Evolutionary conservation across 257 asterid species (phyloP).

Genomic region (Phtheirospermum japonicum): DNA sequence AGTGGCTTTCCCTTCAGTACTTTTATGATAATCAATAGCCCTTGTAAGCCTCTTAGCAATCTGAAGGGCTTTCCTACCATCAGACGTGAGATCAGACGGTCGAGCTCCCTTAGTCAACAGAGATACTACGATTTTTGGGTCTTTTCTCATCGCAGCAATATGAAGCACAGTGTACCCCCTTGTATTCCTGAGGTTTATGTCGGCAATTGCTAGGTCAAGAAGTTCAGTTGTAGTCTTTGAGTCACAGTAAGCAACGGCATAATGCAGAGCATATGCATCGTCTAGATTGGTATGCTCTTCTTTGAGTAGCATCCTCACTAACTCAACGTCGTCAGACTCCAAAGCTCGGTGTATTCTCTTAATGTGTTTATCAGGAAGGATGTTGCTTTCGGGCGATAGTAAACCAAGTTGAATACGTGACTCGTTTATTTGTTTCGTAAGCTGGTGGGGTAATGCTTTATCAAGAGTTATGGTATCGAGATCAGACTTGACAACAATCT

Average conservation of each 20-base stretch:
- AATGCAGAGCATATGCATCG: slow-evolving; percentile 84
- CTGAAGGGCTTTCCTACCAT: slow-evolving; percentile 93
- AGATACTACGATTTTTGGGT: slow-evolving; percentile 85
- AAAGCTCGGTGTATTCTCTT: slow-evolving; percentile 89
- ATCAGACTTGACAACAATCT: slow-evolving; percentile 80
- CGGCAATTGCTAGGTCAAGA: slow-evolving; percentile 87
- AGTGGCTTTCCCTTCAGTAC: slow-evolving; percentile 69
- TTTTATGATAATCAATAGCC: slow-evolving; percentile 57
- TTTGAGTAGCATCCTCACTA: slow-evolving; percentile 81
- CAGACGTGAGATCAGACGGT: slow-evolving; percentile 85
- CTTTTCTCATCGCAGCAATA: slow-evolving; percentile 95
- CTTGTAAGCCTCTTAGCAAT: slow-evolving; percentile 85
- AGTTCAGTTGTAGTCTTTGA: slow-evolving; percentile 90
- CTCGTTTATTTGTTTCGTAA: slow-evolving; percentile 57
- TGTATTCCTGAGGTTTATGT: slow-evolving; percentile 68
- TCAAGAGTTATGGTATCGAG: slow-evolving; percentile 76
- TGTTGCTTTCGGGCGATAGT: slow-evolving; percentile 42
- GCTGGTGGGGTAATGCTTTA: slow-evolving; percentile 64
- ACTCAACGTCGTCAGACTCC: slow-evolving; percentile 95
- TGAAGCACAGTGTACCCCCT: slow-evolving; percentile 94
- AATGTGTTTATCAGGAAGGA: slow-evolving; percentile 73
- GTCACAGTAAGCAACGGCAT: slow-evolving; percentile 94
- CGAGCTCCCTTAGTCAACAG: slow-evolving; percentile 93
- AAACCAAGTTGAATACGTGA: slow-evolving; percentile 55
- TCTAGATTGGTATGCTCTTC: slow-evolving; percentile 83